These are phyloP conservation scores for Venturiaceae sp. DNA, from an alignment of 2,329 filamentous ascomycete species.

Conservation along the genomic window DNA sequence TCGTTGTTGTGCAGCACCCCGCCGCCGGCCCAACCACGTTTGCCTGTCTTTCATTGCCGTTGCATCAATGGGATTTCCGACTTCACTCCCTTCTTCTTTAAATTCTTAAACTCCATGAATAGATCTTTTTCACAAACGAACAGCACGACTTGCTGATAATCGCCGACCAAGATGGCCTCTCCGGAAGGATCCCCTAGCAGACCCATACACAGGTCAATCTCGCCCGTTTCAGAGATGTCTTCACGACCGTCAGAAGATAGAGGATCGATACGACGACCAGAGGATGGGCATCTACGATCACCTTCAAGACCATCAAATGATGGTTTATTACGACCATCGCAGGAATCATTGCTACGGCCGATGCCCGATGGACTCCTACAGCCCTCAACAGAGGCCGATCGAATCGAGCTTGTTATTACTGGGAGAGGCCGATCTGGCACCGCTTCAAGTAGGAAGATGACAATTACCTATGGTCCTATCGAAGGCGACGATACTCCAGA, in stretches of 20 bases:
- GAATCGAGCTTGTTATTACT: not conserved
- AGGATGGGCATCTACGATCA: not conserved
- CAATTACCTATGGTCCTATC: not conserved
- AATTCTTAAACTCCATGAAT: not conserved
- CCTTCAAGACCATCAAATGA: not conserved
- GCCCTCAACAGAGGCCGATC: not conserved
- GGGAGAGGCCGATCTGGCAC: not conserved
- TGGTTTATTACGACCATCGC: too few species aligned
- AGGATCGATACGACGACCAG: not conserved
- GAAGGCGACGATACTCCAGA: not conserved
- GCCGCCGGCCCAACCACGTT: not conserved
- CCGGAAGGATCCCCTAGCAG: not conserved
- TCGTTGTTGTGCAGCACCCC: not conserved
- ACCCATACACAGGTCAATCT: not conserved
- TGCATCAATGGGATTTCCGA: not conserved
- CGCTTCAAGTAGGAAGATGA: not conserved
- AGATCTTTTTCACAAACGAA: not conserved
- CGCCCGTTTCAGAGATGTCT: not conserved
- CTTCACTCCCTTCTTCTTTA: not conserved
- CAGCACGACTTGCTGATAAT: not conserved
- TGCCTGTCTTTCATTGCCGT: not conserved
- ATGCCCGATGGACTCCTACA: not conserved
- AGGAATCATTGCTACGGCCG: too few species aligned
- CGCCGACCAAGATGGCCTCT: not conserved
- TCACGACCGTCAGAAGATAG: not conserved